These are phyloP conservation scores for Melampsora americana DNA, from an alignment of 1,284 basidiomycete species.

Conservation along the genomic window DNA sequence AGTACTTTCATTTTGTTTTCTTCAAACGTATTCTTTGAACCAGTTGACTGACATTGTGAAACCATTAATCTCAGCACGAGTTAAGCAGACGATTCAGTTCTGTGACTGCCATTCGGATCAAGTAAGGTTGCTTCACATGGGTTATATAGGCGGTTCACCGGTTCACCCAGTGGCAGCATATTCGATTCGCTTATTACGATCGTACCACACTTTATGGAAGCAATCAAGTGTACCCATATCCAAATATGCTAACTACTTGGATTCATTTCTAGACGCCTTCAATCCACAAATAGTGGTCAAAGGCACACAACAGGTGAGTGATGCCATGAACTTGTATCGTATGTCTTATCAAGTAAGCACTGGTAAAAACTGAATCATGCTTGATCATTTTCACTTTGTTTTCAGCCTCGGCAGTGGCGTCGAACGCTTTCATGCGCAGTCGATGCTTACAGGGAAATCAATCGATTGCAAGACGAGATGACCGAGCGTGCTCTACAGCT, in stretches of 20 bases:
- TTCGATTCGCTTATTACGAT: constrained; percentile 1
- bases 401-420: constrained; percentile 14
- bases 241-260: no score
- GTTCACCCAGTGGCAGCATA: constrained; percentile 1
- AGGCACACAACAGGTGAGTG: no score
- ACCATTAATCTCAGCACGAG: no score
- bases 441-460: constrained; percentile 5
- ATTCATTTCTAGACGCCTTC: no score
- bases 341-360: no score
- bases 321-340: no score
- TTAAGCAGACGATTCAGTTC: neutral
- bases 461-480: neutral
- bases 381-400: no score
- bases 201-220: constrained; percentile 16
- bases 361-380: neutral
- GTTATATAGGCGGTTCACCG: neutral
- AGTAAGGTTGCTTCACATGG: constrained; percentile 13
- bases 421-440: neutral
- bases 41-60: no score
- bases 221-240: neutral
- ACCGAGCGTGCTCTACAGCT: neutral
- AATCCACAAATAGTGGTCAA: no score
- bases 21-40: no score
- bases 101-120: constrained; percentile 5
- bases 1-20: no score